Base-by-base conservation (phyloP, 768 basidiomycete species). In the Crepidotus variabilis region DNA sequence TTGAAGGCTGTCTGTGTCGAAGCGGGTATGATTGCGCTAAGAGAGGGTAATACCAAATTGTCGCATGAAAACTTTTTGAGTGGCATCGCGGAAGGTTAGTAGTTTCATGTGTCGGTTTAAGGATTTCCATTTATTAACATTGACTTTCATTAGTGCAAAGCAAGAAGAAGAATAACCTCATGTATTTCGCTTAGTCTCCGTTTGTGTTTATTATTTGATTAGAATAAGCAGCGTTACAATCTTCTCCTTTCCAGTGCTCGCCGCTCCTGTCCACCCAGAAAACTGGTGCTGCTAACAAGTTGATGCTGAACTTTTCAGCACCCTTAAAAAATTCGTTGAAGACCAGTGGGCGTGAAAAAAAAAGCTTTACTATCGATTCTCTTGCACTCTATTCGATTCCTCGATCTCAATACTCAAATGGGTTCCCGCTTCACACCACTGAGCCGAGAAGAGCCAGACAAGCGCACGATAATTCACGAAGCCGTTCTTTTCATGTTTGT, bases 161-260 rank as follows among this genome's bases (percentile, higher is more conserved):
- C 74, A 95, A 98, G 87, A 99, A 99, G 86, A 98, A 98, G 85
- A 98, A 98, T 68, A 88, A 92, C 67, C 86, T 98, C 68, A 86
- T 92, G 84, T 94, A 94, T 76, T 94, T 93, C 72, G 92, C 91
- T 50, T 94, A 88, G 60, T 47, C 49, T 55, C 52, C 8, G 36
- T 52, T 52, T 60, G 47, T 16, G 33, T 33, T 28, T 50, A 47
- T 34, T 4, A 28, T 28, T 21, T 45, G 10, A 43, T 43, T 55
- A 55, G 48, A 55, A 39, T 36, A 47, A 39, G 33, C 6, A 49
- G 24, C 23, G 45, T 46, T 23, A 39, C 8, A 22, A 14, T 21
- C 47, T 49, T 49, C 24, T 49, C 16, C 13, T 51, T 9, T 22
- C 13, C 5, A 6, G 24, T 51, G 24, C 32, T 43, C 39, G 13